These are phyloP conservation scores for Scutellaria minor DNA, from an alignment of 257 asterid species.

Conservation along the genomic window DNA sequence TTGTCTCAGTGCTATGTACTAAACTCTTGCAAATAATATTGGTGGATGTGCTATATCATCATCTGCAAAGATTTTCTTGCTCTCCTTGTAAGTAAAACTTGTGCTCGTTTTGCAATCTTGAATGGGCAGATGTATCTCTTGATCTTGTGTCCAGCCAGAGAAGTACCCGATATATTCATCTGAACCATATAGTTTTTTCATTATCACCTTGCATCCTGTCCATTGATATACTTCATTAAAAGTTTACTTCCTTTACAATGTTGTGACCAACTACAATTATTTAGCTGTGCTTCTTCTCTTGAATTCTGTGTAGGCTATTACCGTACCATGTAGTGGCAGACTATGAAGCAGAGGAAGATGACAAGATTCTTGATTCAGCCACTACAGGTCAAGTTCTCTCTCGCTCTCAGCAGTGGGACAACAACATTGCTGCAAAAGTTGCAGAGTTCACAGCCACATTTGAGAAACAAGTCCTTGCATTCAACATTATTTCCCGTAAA, in stretches of 20 bases:
- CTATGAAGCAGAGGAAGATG: constrained; percentile 99
- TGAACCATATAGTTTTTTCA: background rate
- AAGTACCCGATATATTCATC: background rate
- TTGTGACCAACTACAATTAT: background rate
- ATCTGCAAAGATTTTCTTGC: constrained; percentile 5
- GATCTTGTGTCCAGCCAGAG: background rate
- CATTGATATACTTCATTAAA: background rate
- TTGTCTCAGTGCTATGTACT: background rate
- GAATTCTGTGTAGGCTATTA: constrained; percentile 62
- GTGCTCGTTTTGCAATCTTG: background rate
- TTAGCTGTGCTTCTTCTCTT: constrained; percentile 9
- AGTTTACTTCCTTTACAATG: background rate
- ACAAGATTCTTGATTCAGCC: constrained; percentile 95
- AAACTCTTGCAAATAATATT: background rate
- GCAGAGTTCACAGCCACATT: constrained; percentile 97
- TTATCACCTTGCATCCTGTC: background rate
- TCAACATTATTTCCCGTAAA: constrained; percentile 85
- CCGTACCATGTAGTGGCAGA: constrained; percentile 99
- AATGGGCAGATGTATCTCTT: constrained; percentile 2
- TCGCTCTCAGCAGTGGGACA: constrained; percentile 99
- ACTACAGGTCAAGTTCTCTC: constrained; percentile 82
- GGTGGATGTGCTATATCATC: background rate
- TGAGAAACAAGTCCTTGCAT: constrained; percentile 97
- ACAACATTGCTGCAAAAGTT: constrained; percentile 90
- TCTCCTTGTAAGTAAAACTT: background rate